A percentile compares a stretch with the other conserved stretches of the same genome.
Conservation (phyloP, 352 stramenopile genomes). For the Peronosclerospora sorghi region DNA sequence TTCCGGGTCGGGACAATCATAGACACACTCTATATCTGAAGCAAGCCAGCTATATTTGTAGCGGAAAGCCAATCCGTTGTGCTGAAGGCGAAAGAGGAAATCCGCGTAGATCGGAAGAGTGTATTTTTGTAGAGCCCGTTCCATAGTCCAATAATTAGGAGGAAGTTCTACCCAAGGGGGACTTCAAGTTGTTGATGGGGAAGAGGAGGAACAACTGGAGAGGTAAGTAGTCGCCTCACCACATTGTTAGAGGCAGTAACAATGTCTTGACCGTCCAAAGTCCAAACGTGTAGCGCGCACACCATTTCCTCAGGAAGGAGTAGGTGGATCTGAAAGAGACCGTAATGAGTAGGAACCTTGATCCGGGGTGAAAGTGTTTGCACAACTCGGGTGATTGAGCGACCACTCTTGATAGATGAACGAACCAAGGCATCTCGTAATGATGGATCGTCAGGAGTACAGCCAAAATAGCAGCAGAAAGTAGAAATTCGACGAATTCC, state of each 20-base stretch:
- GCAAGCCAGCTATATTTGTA: slow-evolving; percentile 3
- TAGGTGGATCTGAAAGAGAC: neutral
- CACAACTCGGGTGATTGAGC: too few species aligned
- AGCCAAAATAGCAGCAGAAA: neutral
- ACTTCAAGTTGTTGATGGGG: neutral
- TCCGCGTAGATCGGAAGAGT: neutral
- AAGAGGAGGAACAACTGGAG: neutral
- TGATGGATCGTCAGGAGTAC: neutral
- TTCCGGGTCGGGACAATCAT: neutral
- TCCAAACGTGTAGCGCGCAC: neutral
- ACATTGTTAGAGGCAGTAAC: neutral
- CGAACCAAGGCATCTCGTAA: neutral
- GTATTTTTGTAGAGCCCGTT: neutral
- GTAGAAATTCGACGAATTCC: neutral
- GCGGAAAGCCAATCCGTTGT: slow-evolving; percentile 1
- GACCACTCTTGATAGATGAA: neutral
- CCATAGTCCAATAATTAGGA: neutral
- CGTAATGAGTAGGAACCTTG: neutral
- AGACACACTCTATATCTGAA: neutral
- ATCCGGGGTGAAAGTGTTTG: too few species aligned
- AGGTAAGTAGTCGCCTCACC: neutral
- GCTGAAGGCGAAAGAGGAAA: slow-evolving; percentile 1
- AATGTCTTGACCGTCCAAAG: neutral
- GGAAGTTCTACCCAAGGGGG: neutral
- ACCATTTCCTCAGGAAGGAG: neutral